Evolutionary conservation across 148 eudicot genomes (phyloP).

Genomic region (Rhododendron simsii): DNA sequence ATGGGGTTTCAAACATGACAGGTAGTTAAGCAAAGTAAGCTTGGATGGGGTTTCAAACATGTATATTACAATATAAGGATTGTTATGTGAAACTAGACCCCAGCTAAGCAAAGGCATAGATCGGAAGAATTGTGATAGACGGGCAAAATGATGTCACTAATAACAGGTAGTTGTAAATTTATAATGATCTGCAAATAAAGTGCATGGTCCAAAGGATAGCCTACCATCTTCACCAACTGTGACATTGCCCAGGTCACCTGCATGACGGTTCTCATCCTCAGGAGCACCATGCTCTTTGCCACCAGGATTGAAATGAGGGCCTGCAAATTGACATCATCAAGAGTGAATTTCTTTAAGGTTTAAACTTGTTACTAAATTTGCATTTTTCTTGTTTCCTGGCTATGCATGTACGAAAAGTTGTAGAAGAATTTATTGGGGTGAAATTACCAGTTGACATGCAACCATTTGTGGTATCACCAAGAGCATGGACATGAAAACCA

Average conservation of each 20-base stretch:
- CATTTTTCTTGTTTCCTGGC: neutral
- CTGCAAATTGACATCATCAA: conserved; percentile 28
- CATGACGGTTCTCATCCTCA: conserved; percentile 83
- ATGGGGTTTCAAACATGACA: no score
- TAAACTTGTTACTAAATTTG: neutral
- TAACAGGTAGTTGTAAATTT: neutral
- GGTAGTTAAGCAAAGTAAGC: no score
- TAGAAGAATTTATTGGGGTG: neutral
- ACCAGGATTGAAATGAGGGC: conserved; percentile 93
- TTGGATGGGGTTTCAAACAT: neutral
- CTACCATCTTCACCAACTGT: conserved; percentile 94
- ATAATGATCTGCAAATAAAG: neutral
- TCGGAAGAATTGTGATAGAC: neutral
- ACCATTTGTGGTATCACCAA: conserved; percentile 98
- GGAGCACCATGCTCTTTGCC: conserved; percentile 95
- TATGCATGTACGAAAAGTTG: neutral
- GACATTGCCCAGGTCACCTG: conserved; percentile 97
- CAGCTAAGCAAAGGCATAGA: neutral
- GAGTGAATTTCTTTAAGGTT: neutral
- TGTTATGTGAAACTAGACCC: neutral
- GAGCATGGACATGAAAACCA: conserved; percentile 97
- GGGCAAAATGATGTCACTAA: neutral
- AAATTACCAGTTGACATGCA: conserved; percentile 96
- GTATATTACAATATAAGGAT: no score
- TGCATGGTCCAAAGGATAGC: conserved; percentile 10